phyloP scores from a whole-genome alignment of 768 basidiomycete species.

The Suillus subaureus region DNA sequence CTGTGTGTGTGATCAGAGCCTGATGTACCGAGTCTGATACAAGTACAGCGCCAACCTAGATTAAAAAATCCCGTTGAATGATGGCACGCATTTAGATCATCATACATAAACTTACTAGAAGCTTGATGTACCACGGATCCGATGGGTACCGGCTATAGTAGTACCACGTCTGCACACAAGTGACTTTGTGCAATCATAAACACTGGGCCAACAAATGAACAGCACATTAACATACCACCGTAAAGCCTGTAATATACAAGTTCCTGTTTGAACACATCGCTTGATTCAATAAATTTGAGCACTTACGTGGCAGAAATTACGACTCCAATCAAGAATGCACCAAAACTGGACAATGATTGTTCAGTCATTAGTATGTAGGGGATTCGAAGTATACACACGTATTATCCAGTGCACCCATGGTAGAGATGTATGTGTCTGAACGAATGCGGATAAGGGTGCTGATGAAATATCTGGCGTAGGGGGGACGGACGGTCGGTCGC shows the following conservation, averaged over 20 bases:
- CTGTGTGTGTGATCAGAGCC: slow-evolving; percentile 51
- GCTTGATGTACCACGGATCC: slow-evolving; percentile 51
- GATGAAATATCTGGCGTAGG: neutral
- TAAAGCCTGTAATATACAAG: slow-evolving; percentile 40
- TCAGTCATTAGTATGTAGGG: neutral
- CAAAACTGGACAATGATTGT: slow-evolving; percentile 39
- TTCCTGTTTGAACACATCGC: neutral
- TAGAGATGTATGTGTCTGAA: neutral
- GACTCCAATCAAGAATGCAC: slow-evolving; percentile 53
- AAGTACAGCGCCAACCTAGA: slow-evolving; percentile 52
- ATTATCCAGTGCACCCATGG: slow-evolving; percentile 30
- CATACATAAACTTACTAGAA: slow-evolving; percentile 38
- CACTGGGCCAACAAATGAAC: neutral
- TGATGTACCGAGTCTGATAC: slow-evolving; percentile 56
- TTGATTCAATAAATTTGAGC: neutral
- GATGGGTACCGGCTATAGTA: slow-evolving; percentile 51
- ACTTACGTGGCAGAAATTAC: slow-evolving; percentile 51
- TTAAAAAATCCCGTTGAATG: slow-evolving; percentile 6
- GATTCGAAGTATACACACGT: slow-evolving; percentile 31
- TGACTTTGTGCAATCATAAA: slow-evolving; percentile 39
- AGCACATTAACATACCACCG: slow-evolving; percentile 43
- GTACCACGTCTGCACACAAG: slow-evolving; percentile 55
- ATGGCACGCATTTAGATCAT: neutral
- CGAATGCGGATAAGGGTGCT: neutral
- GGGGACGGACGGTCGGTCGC: neutral